Evolutionary conservation across 306 rosid species (phyloP), one percentile per base, ranked within the genome.

Genomic region (Fragaria nilgerrensis): DNA sequence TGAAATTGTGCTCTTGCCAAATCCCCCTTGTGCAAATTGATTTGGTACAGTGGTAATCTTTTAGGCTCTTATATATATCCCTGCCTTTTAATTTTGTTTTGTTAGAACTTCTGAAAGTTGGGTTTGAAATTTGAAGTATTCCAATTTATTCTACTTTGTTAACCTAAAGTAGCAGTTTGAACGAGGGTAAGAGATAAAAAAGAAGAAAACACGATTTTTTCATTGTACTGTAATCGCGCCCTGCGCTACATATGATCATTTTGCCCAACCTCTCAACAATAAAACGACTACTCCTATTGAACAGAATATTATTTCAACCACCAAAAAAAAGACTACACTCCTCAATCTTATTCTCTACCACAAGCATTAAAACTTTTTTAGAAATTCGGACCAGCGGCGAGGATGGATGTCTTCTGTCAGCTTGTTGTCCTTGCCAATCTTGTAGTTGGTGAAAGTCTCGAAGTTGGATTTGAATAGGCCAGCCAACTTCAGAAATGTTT

Each of bases 371-470:
- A 50, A 27, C 5, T 39, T 67, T 16, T 1, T 55, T 69, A 87
- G 74, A 87, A 84, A 61, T 29, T 84, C 5, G 98, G 96, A 44
- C 98, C 98, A 66, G 94, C 97, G 9, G 91, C 90, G 45, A 94
- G 90, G 80, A 94, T 94, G 90, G 80, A 94, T 94, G 82, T 94
- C 96, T 70, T 86, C 82, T 15, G 98, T 88, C 70, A 94, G 72
- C 12, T 79, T 84, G 80, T 66, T 83, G 71, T 81, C 89, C 37
- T 85, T 85, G 12, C 96, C 97, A 81, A 91, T 93, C 82, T 84
- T 78, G 86, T 86, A 84, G 81, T 75, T 62, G 19, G 92, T 84
- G 86, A 93, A 93, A 12, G 87, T 89, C 74, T 86, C 89, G 52
- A 93, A 93, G 78, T 91, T 93, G 8, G 82, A 87, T 85, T 86